phyloP scores from a whole-genome alignment of 2,329 filamentous ascomycete genomes.

The Ascochyta lentis region DNA sequence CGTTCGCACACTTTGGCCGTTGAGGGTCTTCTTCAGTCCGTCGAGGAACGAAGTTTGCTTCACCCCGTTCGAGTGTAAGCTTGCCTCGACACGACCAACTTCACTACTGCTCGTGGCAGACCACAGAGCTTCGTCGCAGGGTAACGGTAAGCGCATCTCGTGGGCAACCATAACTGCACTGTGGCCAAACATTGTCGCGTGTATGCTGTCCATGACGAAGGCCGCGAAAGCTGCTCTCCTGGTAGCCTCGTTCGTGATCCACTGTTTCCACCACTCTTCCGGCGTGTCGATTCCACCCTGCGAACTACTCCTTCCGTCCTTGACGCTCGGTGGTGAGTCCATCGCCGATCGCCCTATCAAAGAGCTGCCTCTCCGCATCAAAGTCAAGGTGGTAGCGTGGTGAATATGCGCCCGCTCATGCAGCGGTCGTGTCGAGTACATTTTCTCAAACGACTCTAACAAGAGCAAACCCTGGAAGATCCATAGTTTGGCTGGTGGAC shows the following conservation, averaged over 20 bases:
- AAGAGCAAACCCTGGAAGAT: conserved; percentile 90
- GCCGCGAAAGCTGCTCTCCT: conserved; percentile 89
- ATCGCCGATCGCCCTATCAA: conserved; percentile 84
- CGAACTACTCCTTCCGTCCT: conserved; percentile 63
- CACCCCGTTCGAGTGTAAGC: conserved; percentile 78
- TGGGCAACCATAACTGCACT: conserved; percentile 97
- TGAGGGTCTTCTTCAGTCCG: conserved; percentile 86
- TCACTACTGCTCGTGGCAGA: conserved; percentile 86
- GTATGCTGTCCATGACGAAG: conserved; percentile 93
- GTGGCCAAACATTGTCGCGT: conserved; percentile 97
- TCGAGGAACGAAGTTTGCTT: conserved; percentile 89
- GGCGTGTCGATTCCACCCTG: conserved; percentile 67
- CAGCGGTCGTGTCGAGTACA: conserved; percentile 89
- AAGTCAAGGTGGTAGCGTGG: conserved; percentile 90
- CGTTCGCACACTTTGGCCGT: conserved; percentile 82
- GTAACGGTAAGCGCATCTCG: conserved; percentile 88
- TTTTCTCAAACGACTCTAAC: conserved; percentile 94
- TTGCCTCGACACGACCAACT: conserved; percentile 82
- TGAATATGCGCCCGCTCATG: conserved; percentile 97
- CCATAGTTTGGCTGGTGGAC: conserved; percentile 93
- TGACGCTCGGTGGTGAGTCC: conserved; percentile 80
- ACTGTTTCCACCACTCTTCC: conserved; percentile 93
- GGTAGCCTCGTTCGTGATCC: conserved; percentile 94
- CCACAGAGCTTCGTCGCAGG: conserved; percentile 93
- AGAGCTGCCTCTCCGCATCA: conserved; percentile 93